Conservation (phyloP, 371 early-diverging fungal genomes). For the Vairimorpha ceranae region DNA sequence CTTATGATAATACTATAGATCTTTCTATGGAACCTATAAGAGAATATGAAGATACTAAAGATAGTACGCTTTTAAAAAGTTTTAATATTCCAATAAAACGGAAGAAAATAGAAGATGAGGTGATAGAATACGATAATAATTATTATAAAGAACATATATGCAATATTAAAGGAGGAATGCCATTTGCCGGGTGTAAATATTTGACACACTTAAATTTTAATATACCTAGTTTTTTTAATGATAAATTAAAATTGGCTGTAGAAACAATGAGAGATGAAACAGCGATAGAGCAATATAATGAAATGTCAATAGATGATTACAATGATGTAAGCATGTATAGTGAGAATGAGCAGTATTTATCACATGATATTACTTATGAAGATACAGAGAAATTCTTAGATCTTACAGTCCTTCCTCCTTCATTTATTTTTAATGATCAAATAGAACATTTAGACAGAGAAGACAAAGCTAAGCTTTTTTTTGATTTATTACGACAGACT, state of each 20-base stretch:
- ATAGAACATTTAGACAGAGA: neutral
- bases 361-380: neutral
- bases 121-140: neutral
- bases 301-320: neutral
- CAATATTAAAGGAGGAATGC: neutral
- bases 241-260: neutral
- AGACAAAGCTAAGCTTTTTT: conserved; percentile 6
- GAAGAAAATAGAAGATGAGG: conserved; percentile 9
- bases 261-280: conserved; percentile 18
- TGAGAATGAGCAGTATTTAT: neutral
- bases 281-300: neutral
- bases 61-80: neutral
- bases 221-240: neutral
- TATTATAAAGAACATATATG: conserved; percentile 13
- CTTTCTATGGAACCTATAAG: neutral
- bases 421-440: neutral
- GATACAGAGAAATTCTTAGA: neutral
- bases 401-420: neutral
- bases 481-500: neutral
- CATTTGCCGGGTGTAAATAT: neutral
- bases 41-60: neutral
- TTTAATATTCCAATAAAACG: neutral
- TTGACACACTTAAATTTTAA: neutral
- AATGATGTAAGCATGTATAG: too few species aligned
- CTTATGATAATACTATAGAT: neutral